These are phyloP conservation scores for Beverwykella pulmonaria DNA, from an alignment of 495 filamentous ascomycete genomes.

Conservation along the genomic window DNA sequence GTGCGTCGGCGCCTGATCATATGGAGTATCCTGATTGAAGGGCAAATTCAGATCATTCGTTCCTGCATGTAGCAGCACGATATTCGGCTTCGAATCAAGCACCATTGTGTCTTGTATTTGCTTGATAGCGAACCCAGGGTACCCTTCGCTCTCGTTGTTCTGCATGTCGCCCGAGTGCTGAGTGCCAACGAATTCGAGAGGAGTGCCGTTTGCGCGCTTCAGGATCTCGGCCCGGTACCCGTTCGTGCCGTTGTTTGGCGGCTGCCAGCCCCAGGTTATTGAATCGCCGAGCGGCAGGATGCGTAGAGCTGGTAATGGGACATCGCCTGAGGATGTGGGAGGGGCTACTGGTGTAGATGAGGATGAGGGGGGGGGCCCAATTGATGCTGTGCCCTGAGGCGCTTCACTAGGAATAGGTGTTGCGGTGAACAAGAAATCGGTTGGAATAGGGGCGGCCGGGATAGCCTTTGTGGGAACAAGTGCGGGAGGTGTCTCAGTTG, in stretches of 20 bases:
- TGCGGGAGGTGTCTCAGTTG: not conserved
- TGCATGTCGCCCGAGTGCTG: slow-evolving; percentile 25
- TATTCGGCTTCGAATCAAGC: slow-evolving; percentile 20
- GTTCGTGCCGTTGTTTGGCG: slow-evolving; percentile 16
- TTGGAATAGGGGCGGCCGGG: not conserved
- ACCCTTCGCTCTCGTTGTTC: slow-evolving; percentile 29
- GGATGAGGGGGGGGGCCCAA: not conserved
- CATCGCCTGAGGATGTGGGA: not conserved
- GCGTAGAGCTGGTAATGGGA: slow-evolving; percentile 9
- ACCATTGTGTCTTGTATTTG: slow-evolving; percentile 7
- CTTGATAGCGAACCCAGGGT: slow-evolving; percentile 20
- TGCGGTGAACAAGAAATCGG: not conserved
- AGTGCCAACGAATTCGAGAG: slow-evolving; percentile 21
- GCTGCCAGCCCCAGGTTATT: slow-evolving; percentile 24
- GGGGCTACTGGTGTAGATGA: not conserved
- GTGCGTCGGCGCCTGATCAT: slow-evolving; percentile 8
- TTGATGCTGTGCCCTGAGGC: not conserved
- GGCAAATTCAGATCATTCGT: slow-evolving; percentile 22
- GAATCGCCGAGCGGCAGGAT: slow-evolving; percentile 31
- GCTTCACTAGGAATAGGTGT: not conserved
- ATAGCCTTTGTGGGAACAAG: not conserved
- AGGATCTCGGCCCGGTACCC: slow-evolving; percentile 24
- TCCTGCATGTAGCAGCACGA: slow-evolving; percentile 24
- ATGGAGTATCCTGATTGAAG: not conserved
- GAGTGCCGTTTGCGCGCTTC: slow-evolving; percentile 1